phyloP scores from a whole-genome alignment of 305 asterid species.

The Andrographis paniculata region DNA sequence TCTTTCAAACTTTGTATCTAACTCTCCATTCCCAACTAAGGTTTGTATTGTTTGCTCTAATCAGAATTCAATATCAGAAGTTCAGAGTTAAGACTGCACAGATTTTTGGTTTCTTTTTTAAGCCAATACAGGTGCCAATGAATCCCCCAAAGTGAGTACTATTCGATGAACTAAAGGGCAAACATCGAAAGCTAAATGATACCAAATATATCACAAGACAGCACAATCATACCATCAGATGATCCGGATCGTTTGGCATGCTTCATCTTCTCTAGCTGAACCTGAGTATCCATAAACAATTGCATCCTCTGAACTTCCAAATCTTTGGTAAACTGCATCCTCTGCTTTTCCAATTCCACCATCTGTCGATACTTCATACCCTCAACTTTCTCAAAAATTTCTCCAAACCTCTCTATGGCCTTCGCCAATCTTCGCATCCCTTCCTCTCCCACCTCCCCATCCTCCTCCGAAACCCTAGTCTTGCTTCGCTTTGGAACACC shows the following conservation, averaged over 20 bases:
- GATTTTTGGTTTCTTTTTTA: too few species aligned
- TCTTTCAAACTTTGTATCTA: too few species aligned
- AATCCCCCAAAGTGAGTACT: too few species aligned
- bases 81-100: too few species aligned
- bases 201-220: constrained; percentile 6
- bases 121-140: too few species aligned
- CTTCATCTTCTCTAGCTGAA: constrained; percentile 74
- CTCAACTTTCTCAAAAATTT: constrained; percentile 80
- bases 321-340: constrained; percentile 90
- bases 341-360: constrained; percentile 89
- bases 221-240: constrained; percentile 56
- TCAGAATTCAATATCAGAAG: too few species aligned
- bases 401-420: constrained; percentile 77
- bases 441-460: constrained; percentile 37
- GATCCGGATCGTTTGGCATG: constrained; percentile 51
- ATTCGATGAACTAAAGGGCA: too few species aligned
- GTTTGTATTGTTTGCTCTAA: too few species aligned
- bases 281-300: constrained; percentile 78
- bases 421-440: constrained; percentile 65
- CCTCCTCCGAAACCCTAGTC: too few species aligned
- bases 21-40: too few species aligned
- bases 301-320: constrained; percentile 97
- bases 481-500: constrained; percentile 46
- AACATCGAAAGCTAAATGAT: neutral
- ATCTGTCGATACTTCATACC: constrained; percentile 78